Conservation (phyloP, 768 basidiomycete genomes). For the Agaricus blazei region DNA sequence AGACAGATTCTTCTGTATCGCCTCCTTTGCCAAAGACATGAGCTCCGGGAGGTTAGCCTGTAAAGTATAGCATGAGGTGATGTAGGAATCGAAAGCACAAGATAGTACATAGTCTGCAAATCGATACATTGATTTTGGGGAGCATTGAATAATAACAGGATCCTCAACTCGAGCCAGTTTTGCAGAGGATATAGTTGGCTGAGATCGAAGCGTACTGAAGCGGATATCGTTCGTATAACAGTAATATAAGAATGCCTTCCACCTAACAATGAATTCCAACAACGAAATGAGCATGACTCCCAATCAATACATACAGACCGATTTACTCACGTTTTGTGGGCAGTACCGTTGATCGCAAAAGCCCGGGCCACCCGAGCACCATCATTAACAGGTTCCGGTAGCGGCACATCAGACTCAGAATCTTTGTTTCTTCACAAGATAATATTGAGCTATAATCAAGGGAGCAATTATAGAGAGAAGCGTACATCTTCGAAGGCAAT, state of each 20-base stretch:
- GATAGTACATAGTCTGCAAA: slow-evolving; percentile 15
- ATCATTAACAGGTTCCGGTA: not conserved
- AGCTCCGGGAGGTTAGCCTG: slow-evolving; percentile 5
- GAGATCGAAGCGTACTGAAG: slow-evolving; percentile 7
- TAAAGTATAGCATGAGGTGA: too few species aligned
- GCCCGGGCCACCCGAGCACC: not conserved
- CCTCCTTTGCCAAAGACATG: slow-evolving; percentile 8
- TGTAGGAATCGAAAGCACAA: not conserved
- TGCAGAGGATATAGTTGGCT: not conserved
- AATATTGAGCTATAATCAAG: too few species aligned
- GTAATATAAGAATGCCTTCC: slow-evolving; percentile 10
- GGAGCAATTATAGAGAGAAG: too few species aligned
- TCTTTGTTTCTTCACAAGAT: not conserved
- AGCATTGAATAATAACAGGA: slow-evolving; percentile 16
- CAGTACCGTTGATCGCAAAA: slow-evolving; percentile 7
- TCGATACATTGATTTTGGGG: slow-evolving; percentile 35
- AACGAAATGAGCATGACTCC: not conserved
- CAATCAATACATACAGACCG: not conserved
- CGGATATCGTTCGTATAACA: slow-evolving; percentile 6
- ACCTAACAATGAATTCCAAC: too few species aligned
- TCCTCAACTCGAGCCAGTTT: not conserved
- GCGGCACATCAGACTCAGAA: not conserved
- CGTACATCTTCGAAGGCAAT: too few species aligned
- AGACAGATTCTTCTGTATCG: too few species aligned
- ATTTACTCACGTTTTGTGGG: not conserved